A percentile compares a stretch with the other conserved stretches of the same genome.
Conservation (phyloP, 176 grass and related monocot species). For the Alopecurus myosuroides region DNA sequence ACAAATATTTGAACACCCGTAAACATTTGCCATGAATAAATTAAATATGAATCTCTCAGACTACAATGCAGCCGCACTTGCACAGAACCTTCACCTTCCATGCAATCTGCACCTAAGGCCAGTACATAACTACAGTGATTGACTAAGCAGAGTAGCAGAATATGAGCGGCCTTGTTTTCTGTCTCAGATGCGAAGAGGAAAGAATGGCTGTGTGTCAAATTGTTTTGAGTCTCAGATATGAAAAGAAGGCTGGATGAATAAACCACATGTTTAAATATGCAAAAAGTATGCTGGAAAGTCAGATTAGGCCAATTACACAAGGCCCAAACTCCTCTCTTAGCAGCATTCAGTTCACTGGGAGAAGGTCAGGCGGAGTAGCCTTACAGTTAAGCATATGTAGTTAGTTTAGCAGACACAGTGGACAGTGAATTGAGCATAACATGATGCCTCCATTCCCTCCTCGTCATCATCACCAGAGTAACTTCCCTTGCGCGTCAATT, state of each 20-base stretch:
- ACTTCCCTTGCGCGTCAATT: neutral
- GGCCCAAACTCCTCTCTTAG: neutral
- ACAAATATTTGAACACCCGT: neutral
- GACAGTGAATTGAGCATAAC: neutral
- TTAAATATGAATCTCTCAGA: neutral
- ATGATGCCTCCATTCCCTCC: neutral
- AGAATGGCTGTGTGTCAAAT: neutral
- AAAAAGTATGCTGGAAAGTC: neutral
- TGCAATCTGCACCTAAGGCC: neutral
- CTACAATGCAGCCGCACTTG: neutral
- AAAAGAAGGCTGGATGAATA: neutral
- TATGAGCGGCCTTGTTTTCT: neutral
- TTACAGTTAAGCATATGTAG: conserved; percentile 4
- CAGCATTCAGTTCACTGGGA: neutral
- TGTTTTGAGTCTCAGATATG: conserved; percentile 9
- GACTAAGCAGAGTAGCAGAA: neutral
- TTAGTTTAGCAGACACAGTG: neutral
- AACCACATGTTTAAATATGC: neutral
- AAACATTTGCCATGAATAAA: neutral
- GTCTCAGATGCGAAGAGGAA: neutral
- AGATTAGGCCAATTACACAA: conserved; percentile 4
- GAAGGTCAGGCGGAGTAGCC: neutral
- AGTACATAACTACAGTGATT: neutral
- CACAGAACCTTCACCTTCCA: neutral
- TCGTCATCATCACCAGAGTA: neutral